These are phyloP conservation scores for Brassica carinata DNA, from an alignment of 345 rosid species.

Conservation along the genomic window DNA sequence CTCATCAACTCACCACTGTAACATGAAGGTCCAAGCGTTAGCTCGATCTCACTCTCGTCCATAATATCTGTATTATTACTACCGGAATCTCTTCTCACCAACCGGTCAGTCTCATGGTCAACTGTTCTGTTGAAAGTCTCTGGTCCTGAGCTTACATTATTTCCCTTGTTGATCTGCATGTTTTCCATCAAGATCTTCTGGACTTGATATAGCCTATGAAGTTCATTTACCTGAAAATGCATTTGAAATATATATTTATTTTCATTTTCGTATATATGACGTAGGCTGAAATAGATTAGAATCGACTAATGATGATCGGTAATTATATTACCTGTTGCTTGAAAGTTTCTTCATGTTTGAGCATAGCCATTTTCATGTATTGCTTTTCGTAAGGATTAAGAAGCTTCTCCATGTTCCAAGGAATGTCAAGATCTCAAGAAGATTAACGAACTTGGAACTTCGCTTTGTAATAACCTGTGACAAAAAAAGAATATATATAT, in stretches of 20 bases:
- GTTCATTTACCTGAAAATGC: conserved; percentile 69
- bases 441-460: conserved; percentile 29
- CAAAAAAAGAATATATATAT: background rate
- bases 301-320: background rate
- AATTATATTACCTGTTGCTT: conserved; percentile 68
- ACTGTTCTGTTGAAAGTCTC: conserved; percentile 29
- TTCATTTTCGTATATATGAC: background rate
- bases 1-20: conserved; percentile 35
- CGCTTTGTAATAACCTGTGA: conserved; percentile 23
- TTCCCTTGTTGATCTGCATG: conserved; percentile 34
- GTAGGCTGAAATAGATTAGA: background rate
- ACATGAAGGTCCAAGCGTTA: conserved; percentile 79
- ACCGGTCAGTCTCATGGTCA: background rate
- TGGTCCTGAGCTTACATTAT: conserved; percentile 17
- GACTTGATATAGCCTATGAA: conserved; percentile 79
- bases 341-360: conserved; percentile 95
- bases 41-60: conserved; percentile 85
- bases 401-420: conserved; percentile 69
- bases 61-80: conserved; percentile 43
- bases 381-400: conserved; percentile 76
- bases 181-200: conserved; percentile 82
- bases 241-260: background rate
- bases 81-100: conserved; percentile 40
- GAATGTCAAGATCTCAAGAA: conserved; percentile 26
- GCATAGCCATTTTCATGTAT: conserved; percentile 87